phyloP scores from a whole-genome alignment of 116 monocot genomes.

The Papilionanthe hybrid region DNA sequence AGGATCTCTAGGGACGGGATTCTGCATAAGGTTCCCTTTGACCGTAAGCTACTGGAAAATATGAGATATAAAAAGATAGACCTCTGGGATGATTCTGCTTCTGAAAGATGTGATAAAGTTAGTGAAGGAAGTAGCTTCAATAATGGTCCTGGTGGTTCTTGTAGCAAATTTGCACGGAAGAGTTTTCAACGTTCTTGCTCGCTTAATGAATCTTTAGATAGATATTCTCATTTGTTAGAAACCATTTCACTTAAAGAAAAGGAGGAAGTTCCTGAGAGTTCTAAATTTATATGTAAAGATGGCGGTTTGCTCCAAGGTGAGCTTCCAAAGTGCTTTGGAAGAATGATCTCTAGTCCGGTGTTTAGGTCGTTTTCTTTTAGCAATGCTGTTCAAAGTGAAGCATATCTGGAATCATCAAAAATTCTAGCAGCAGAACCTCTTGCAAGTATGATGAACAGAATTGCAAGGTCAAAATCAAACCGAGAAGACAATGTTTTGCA shows the following conservation, averaged over 20 bases:
- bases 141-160: slow-evolving; percentile 7
- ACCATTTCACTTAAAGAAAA: slow-evolving; percentile 24
- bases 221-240: slow-evolving; percentile 53
- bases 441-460: neutral
- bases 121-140: slow-evolving; percentile 17
- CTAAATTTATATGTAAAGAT: slow-evolving; percentile 17
- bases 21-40: slow-evolving; percentile 80
- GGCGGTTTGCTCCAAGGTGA: slow-evolving; percentile 12
- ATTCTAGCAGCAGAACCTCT: neutral
- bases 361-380: slow-evolving; percentile 14
- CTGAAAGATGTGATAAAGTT: slow-evolving; percentile 4
- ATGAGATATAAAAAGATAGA: slow-evolving; percentile 1
- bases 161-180: slow-evolving; percentile 5
- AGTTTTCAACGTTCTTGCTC: slow-evolving; percentile 47
- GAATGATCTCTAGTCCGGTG: slow-evolving; percentile 37
- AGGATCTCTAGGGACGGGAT: slow-evolving; percentile 69
- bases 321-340: slow-evolving; percentile 21
- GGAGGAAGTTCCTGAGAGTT: slow-evolving; percentile 14
- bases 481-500: slow-evolving; percentile 14
- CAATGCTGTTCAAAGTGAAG: slow-evolving; percentile 10
- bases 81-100: slow-evolving; percentile 1
- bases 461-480: slow-evolving; percentile 14
- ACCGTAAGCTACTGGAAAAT: slow-evolving; percentile 35
- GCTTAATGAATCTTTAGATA: slow-evolving; percentile 59
- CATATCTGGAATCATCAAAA: slow-evolving; percentile 3